Evolutionary conservation across 2,329 filamentous ascomycete genomes (phyloP), one percentile per base, ranked within the genome.

Genomic region (Botryotinia calthae): DNA sequence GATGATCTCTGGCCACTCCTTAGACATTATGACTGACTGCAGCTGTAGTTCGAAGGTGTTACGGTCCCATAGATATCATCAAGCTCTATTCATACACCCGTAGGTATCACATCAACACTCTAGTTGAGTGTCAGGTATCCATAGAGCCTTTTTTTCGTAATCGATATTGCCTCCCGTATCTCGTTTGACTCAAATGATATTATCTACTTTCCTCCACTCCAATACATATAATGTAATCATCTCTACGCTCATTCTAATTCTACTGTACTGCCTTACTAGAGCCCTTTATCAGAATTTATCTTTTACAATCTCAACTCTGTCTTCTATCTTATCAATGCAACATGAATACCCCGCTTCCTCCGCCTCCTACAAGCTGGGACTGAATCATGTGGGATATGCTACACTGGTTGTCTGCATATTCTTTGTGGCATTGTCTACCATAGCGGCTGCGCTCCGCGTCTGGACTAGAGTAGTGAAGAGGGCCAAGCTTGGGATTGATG

Each of bases 401-500:
- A 65, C 62, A 28, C 44, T 65, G n/a, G 62, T 48, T 18, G 28
- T 48, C 10, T n/a, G 25, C 62, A 65, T 65, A 10, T 28, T 65
- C n/a, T 65, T 65, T 22, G 31, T 48, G 14, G 18, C 18, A 18
- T 31, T 65, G 20, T 42, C 62, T 14, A 46, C 40, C 16, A 25
- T 34, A 28, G 62, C 40, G 14, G 40, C 44, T 65, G 44, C 28
- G 9, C 44, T 65, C 28, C 40, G 62, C 40, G n/a, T 65, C 40
- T 42, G n/a, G 28, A 48, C 62, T 18, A 65, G 44, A 28, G 37
- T 42, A 18, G 44, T 65, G 20, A 65, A 42, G 62, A 65, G 28
- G 7, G 37, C 62, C 25, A 65, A 65, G n/a, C 46, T 65, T 48
- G 62, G 62, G 16, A 48, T 48, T 65, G 62, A 46, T 28, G 62